Conservation (phyloP, 768 basidiomycete species). For the Naganishia antarctica region DNA sequence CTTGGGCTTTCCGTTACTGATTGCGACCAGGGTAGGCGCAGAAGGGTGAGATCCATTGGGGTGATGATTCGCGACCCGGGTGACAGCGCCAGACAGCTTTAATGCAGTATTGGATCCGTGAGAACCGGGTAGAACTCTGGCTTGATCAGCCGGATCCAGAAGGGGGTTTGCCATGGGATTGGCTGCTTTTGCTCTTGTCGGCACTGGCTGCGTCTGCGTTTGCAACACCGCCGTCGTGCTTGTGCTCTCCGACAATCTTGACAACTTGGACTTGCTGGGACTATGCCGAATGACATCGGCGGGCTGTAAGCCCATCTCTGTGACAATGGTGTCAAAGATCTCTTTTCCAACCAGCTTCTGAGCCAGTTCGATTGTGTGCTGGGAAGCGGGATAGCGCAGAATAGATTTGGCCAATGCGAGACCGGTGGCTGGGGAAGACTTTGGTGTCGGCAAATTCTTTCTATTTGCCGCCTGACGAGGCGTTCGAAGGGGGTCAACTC, state of each 20-base stretch:
- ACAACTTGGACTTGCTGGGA: slow-evolving; percentile 6
- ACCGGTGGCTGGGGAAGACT: slow-evolving; percentile 25
- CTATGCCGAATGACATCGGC: slow-evolving; percentile 10
- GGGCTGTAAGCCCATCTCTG: slow-evolving; percentile 26
- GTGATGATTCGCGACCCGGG: neutral
- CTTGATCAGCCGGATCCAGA: slow-evolving; percentile 13
- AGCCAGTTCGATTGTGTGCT: slow-evolving; percentile 28
- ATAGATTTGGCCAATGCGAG: slow-evolving; percentile 25
- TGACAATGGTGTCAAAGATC: slow-evolving; percentile 26
- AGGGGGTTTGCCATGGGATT: slow-evolving; percentile 8
- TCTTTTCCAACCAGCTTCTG: slow-evolving; percentile 31
- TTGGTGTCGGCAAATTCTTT: slow-evolving; percentile 8
- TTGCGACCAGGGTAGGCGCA: neutral
- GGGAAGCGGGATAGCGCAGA: slow-evolving; percentile 21
- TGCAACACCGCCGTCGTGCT: neutral
- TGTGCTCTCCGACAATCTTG: slow-evolving; percentile 1
- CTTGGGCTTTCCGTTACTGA: neutral
- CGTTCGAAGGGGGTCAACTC: slow-evolving; percentile 16
- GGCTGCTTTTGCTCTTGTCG: slow-evolving; percentile 2
- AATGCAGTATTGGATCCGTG: neutral
- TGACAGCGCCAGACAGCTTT: neutral
- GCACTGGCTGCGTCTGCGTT: neutral
- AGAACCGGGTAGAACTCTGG: neutral
- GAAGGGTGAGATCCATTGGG: neutral
- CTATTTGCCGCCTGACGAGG: slow-evolving; percentile 16